Evolutionary conservation across 2,329 filamentous ascomycete genomes (phyloP), one percentile per base, ranked within the genome.

Genomic region (Ascosphaera aggregata): DNA sequence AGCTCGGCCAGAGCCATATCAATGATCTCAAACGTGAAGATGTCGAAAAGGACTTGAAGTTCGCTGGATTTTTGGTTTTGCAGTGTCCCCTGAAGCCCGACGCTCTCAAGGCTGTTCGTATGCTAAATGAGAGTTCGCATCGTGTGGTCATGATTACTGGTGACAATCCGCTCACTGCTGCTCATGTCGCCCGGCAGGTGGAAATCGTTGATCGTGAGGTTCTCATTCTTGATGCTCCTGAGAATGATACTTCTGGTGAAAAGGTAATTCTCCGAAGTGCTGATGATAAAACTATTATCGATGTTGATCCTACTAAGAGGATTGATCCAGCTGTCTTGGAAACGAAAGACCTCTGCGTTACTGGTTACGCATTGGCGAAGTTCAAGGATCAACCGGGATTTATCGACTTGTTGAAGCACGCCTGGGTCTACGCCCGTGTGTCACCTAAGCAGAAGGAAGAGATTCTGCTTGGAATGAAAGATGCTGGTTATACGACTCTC

Each of bases 401-500:
- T 60, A 65, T 69, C 39, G 71, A 80, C 40, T 67, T 98, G 38
- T 67, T 95, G 22, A 77, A 85, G 38, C 71, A 95, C 58, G 75
- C 85, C 11, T 98, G 89, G 89, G 89, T 98, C 3, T 98, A 98
- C 54, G 89, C 89, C 47, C 82, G 89, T 51, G 89, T 98, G 8
- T 98, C 89, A 1, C 89, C 89, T 7, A 94, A 93, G 66, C 89
- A 98, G 53, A 98, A 98, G 64, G 89, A 98, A 58, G 85, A 95
- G 40, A 95, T 98, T 51, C 67, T 98, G n/a, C 71, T 93, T 17
- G 89, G 89, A 30, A 71, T 95, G 44, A 94, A 93, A 62, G 85
- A 93, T 51, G 80, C 82, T 62, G 89, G 89, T 38, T 98, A 98
- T 63, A 94, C 89, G 43, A 98, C 89, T 20, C 70, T 98, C 44